Evolutionary conservation across 1,284 basidiomycete genomes (phyloP), one percentile per base, ranked within the genome.

Genomic region (Ceratobasidium sp.): DNA sequence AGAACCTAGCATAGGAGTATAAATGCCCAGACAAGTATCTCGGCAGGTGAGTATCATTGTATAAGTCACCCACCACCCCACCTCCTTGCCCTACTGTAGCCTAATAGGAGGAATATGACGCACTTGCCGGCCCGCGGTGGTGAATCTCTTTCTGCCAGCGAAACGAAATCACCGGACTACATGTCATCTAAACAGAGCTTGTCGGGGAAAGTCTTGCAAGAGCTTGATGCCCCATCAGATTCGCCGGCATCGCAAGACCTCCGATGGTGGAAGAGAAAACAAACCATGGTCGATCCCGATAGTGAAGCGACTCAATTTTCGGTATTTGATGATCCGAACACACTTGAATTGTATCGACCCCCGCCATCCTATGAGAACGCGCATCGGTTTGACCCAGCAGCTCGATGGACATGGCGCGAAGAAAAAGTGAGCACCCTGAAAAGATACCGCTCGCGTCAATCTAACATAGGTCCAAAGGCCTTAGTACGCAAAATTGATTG

Each of bases 391-490:
- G 88, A 92, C 77, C 86, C 87, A 0, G 79, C 82, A 13, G 88
- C 88, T 35, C 84, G 90, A 5, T 93, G 91, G 91, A 91, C 90
- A 0, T 85, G 85, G 78, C 79, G 85, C 38, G 90, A 93, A 78
- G 90, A 92, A 79, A 82, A 80, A 77, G 87, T 86, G 66, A 38
- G 38, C 1, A 62, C 32, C 47, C 11, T 21, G 35, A 38, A 11
- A 38, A 38, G 11, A 4, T 38, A 16, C 49, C 14, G 11, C 13
- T 63, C 32, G 26, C 47, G 57, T 23, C 30, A 14, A 46, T 28
- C 62, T 64, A 61, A 75, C 64, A 5, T 54, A 75, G 61, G 18
- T 35, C 3, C 14, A 11, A 41, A 88, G 87, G 78, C 79, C 46
- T 73, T 89, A 6, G 81, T 89, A 14, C 85, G 89, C 67, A 90